A percentile compares a stretch with the other conserved stretches of the same genome.
These are phyloP conservation scores for Fusarium bulbicola DNA, from an alignment of 2,329 filamentous ascomycete species.

Conservation along the genomic window DNA sequence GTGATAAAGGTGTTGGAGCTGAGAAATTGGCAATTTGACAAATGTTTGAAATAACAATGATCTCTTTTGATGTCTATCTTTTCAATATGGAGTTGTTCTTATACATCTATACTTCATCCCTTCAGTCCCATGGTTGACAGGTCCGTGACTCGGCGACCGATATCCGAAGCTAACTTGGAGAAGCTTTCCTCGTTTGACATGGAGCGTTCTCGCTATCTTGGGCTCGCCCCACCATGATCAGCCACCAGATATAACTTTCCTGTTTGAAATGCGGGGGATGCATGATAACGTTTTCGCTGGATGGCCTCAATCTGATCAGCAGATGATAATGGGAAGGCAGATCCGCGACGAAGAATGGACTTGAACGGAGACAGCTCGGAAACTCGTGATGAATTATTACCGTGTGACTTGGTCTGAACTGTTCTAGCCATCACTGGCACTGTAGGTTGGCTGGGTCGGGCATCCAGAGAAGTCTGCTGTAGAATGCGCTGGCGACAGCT, in stretches of 20 bases:
- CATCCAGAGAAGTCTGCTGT: background rate
- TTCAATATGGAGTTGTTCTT: background rate
- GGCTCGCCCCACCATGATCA: background rate
- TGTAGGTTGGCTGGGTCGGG: background rate
- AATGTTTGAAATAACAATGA: rapidly evolving
- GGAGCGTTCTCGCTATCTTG: background rate
- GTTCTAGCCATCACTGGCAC: background rate
- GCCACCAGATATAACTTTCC: conserved; percentile 26
- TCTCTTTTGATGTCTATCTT: too few species aligned
- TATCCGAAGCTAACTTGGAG: background rate
- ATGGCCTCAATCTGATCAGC: background rate
- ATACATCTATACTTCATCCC: background rate
- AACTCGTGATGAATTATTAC: background rate
- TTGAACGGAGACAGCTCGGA: background rate
- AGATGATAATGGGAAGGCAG: background rate
- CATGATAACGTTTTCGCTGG: background rate
- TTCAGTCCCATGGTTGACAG: rapidly evolving
- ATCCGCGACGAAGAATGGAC: background rate
- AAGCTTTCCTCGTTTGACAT: conserved; percentile 14
- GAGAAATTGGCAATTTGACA: too few species aligned
- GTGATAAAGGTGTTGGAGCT: rapidly evolving
- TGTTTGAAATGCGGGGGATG: conserved; percentile 1
- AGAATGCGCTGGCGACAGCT: too few species aligned
- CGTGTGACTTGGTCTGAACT: background rate
- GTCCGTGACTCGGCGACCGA: background rate